Percentiles rank a stretch among this genome's conserved stretches.
These are phyloP conservation scores for Paraconiothyrium brasiliense DNA, from an alignment of 2,329 filamentous ascomycete species.

Conservation along the genomic window DNA sequence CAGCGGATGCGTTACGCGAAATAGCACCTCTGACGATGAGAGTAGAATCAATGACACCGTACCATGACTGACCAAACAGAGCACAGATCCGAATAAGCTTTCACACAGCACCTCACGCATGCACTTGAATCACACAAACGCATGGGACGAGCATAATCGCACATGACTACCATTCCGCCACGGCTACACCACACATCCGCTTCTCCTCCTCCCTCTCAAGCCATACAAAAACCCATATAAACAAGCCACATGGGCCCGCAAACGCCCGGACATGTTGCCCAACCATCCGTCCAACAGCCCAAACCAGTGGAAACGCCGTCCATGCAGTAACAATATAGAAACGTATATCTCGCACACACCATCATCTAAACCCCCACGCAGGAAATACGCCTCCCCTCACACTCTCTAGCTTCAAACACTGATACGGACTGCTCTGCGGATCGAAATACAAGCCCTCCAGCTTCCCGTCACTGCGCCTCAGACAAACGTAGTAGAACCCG, in stretches of 20 bases:
- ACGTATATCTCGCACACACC: background rate
- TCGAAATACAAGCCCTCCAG: conserved; percentile 65
- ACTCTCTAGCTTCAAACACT: conserved; percentile 58
- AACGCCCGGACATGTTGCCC: background rate
- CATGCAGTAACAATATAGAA: conserved; percentile 4
- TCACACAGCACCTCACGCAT: too few relatives aligned
- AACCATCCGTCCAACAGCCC: background rate
- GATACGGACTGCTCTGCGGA: conserved; percentile 63
- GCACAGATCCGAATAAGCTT: too few relatives aligned
- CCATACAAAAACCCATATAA: background rate
- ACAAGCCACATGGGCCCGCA: conserved; percentile 1
- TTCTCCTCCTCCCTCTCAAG: background rate
- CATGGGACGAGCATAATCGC: background rate
- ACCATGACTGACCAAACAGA: too few relatives aligned
- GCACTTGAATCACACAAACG: too few relatives aligned
- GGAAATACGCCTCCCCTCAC: conserved; percentile 45
- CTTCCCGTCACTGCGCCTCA: conserved; percentile 56
- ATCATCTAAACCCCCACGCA: conserved; percentile 51
- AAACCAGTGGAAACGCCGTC: background rate
- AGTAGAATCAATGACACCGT: too few relatives aligned
- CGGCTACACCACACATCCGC: background rate
- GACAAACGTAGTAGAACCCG: conserved; percentile 64
- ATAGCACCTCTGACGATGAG: too few relatives aligned
- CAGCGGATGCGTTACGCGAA: too few relatives aligned
- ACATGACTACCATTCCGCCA: background rate